These are phyloP conservation scores for Beverwykella pulmonaria DNA, from an alignment of 495 filamentous ascomycete genomes.

Conservation along the genomic window DNA sequence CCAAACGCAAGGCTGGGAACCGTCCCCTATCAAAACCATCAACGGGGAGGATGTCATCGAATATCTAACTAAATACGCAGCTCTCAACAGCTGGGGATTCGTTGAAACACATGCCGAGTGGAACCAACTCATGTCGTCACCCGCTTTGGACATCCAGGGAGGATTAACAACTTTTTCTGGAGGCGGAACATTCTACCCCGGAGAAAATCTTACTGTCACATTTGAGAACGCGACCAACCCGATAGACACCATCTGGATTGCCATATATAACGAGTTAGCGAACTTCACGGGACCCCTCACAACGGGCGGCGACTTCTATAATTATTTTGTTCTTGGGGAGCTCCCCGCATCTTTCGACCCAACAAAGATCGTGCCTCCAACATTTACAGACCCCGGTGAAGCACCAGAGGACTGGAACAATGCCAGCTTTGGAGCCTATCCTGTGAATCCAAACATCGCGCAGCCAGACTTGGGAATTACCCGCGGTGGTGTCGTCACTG, in stretches of 20 bases:
- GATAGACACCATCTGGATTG: constrained; percentile 41
- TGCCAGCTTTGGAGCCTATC: constrained; percentile 21
- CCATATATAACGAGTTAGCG: constrained; percentile 44
- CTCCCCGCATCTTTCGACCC: constrained; percentile 18
- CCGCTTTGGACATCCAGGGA: constrained; percentile 51
- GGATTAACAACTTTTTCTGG: constrained; percentile 43
- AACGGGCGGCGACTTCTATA: constrained; percentile 51
- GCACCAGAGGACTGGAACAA: constrained; percentile 12
- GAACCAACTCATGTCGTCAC: constrained; percentile 54
- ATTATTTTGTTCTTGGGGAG: constrained; percentile 31
- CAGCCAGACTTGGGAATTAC: constrained; percentile 15
- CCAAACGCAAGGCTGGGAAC: constrained; percentile 16
- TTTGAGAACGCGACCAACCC: constrained; percentile 44
- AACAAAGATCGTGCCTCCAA: not conserved
- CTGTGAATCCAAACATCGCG: constrained; percentile 12
- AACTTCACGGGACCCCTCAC: constrained; percentile 48
- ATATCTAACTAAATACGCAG: constrained; percentile 51
- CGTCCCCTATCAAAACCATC: constrained; percentile 51
- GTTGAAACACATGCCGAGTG: constrained; percentile 56
- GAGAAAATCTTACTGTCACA: constrained; percentile 44
- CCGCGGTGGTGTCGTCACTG: constrained; percentile 40
- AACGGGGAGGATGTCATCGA: constrained; percentile 49
- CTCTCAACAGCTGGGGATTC: constrained; percentile 46
- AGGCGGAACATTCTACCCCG: constrained; percentile 53
- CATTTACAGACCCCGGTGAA: not conserved